These are phyloP conservation scores for Blastomyces parvus DNA, from an alignment of 2,329 filamentous ascomycete species.

Conservation along the genomic window DNA sequence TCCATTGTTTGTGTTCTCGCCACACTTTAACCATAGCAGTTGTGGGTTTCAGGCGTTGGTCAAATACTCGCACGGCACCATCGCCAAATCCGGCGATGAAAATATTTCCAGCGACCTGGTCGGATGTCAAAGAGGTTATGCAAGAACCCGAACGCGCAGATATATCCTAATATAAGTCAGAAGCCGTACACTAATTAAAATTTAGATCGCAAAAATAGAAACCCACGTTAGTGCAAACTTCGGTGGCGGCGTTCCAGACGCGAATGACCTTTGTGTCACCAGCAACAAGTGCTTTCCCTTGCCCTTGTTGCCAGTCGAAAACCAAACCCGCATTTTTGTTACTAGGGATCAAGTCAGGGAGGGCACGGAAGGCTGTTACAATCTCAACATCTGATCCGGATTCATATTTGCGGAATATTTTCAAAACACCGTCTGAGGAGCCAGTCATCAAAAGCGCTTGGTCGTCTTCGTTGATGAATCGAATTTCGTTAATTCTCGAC, in stretches of 20 bases:
- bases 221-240: slow-evolving; percentile 69
- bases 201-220: slow-evolving; percentile 1
- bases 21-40: slow-evolving; percentile 93
- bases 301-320: slow-evolving; percentile 98
- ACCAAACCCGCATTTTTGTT: slow-evolving; percentile 93
- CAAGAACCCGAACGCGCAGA: slow-evolving; percentile 89
- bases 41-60: slow-evolving; percentile 71
- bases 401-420: slow-evolving; percentile 89
- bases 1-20: slow-evolving; percentile 94
- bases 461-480: slow-evolving; percentile 98
- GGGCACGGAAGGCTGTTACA: slow-evolving; percentile 79
- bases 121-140: slow-evolving; percentile 89
- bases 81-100: slow-evolving; percentile 96
- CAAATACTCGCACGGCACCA: slow-evolving; percentile 86
- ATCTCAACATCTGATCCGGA: slow-evolving; percentile 66
- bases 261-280: slow-evolving; percentile 92
- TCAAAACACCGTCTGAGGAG: slow-evolving; percentile 87
- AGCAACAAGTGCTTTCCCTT: slow-evolving; percentile 85
- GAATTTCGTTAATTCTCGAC: slow-evolving; percentile 86
- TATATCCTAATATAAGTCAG: slow-evolving; percentile 53
- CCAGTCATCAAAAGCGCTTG: slow-evolving; percentile 90
- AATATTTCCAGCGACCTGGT: slow-evolving; percentile 94
- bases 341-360: slow-evolving; percentile 88
- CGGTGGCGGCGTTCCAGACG: slow-evolving; percentile 90
- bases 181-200: slow-evolving; percentile 8